Conservation (phyloP, 108 stramenopile genomes). For the Seminavis robusta region DNA sequence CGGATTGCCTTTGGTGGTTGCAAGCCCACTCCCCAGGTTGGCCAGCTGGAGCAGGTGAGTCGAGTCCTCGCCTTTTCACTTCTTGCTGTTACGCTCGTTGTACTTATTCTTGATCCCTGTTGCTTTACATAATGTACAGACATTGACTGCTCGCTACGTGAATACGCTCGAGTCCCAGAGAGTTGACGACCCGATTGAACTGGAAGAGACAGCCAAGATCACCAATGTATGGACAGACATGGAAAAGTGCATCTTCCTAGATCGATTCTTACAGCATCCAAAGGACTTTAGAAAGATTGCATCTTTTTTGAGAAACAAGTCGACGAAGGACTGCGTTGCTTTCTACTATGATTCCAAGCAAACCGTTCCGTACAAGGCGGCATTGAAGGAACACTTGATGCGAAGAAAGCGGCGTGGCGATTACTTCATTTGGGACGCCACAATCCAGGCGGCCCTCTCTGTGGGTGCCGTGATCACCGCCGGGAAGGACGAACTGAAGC, state of each 20-base stretch:
- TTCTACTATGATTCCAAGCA: conserved; percentile 97
- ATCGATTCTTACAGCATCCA: conserved; percentile 94
- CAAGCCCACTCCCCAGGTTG: conserved; percentile 60
- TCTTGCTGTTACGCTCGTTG: background rate
- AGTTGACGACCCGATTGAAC: conserved; percentile 50
- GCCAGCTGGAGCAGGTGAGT: conserved; percentile 64
- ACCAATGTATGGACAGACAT: conserved; percentile 91
- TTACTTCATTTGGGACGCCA: conserved; percentile 73
- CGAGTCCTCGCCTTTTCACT: background rate
- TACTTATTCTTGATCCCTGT: conserved; percentile 5
- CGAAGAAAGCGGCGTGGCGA: conserved; percentile 72
- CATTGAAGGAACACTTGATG: conserved; percentile 79
- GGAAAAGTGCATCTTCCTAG: conserved; percentile 97
- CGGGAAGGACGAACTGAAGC: conserved; percentile 59
- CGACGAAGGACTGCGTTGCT: conserved; percentile 83
- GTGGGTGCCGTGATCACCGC: conserved; percentile 66
- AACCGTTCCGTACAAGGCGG: conserved; percentile 76
- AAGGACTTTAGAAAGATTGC: conserved; percentile 96
- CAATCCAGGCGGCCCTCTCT: conserved; percentile 73
- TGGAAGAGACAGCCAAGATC: conserved; percentile 37
- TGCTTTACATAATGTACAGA: too few relatives aligned
- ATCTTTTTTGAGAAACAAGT: conserved; percentile 85
- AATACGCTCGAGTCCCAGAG: conserved; percentile 56
- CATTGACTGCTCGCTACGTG: conserved; percentile 51
- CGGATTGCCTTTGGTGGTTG: conserved; percentile 77